Evolutionary conservation across 352 stramenopile genomes (phyloP).

Genomic region (Phytophthora gonapodyides): DNA sequence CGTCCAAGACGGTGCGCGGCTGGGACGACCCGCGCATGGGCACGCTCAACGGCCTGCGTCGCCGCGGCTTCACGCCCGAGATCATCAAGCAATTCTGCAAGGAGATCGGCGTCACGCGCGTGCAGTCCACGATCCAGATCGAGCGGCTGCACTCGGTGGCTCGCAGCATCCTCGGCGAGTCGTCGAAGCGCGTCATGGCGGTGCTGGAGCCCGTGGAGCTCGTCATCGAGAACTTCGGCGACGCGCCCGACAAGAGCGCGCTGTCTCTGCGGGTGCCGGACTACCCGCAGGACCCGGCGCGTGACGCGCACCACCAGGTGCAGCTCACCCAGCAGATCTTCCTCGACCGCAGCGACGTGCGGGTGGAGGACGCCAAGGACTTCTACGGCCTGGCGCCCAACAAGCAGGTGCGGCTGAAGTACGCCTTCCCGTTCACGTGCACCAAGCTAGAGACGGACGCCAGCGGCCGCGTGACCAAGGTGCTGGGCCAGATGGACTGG

Average conservation of each 20-base stretch:
- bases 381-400: conserved; percentile 96
- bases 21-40: conserved; percentile 97
- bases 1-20: conserved; percentile 89
- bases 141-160: conserved; percentile 78
- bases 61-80: conserved; percentile 82
- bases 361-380: conserved; percentile 65
- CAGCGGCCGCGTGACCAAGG: conserved; percentile 53
- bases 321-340: conserved; percentile 65
- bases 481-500: conserved; percentile 73
- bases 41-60: conserved; percentile 95
- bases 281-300: conserved; percentile 74
- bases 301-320: conserved; percentile 68
- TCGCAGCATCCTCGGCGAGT: conserved; percentile 68
- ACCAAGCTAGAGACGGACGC: conserved; percentile 87
- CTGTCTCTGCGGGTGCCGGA: conserved; percentile 64
- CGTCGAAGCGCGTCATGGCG: conserved; percentile 77
- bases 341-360: conserved; percentile 78
- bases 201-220: conserved; percentile 81
- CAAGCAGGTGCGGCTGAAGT: conserved; percentile 97
- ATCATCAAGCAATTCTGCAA: conserved; percentile 91
- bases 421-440: conserved; percentile 94
- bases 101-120: conserved; percentile 85
- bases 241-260: conserved; percentile 40
- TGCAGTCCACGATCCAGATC: conserved; percentile 89
- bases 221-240: conserved; percentile 71